Conservation (phyloP, 2,329 filamentous ascomycete species). For the Cadophora sp. region DNA sequence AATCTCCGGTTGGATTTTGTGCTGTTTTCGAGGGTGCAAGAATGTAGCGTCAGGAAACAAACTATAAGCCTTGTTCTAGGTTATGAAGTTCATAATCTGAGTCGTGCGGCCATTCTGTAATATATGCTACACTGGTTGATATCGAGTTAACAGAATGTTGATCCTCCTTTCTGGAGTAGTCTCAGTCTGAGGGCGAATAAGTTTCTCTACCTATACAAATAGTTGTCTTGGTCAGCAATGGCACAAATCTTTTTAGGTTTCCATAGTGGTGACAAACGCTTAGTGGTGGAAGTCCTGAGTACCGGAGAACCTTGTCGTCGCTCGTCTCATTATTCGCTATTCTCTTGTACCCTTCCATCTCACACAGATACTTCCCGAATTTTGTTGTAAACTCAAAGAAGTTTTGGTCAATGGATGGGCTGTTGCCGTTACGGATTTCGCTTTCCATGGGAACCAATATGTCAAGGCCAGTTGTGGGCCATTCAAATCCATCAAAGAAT, state of each 20-base stretch:
- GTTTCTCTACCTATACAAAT: too few species aligned
- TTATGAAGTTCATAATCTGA: neutral
- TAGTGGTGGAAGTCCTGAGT: too few species aligned
- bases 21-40: neutral
- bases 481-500: neutral
- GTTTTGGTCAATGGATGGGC: too few species aligned
- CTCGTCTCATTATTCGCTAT: neutral
- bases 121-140: neutral
- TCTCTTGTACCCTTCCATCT: neutral
- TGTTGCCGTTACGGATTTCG: too few species aligned
- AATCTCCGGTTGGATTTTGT: neutral
- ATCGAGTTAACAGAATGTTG: neutral
- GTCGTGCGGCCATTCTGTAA: neutral
- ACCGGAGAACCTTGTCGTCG: neutral
- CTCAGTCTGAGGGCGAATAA: too few species aligned
- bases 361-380: neutral
- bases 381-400: too few species aligned
- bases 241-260: too few species aligned
- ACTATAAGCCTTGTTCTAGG: neutral
- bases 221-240: too few species aligned
- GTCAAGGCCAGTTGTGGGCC: neutral
- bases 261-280: too few species aligned
- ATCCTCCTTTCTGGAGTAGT: neutral
- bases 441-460: neutral
- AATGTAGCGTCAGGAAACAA: neutral